Base-by-base conservation (phyloP, 306 rosid species). In the Trichosanthes truncata region DNA sequence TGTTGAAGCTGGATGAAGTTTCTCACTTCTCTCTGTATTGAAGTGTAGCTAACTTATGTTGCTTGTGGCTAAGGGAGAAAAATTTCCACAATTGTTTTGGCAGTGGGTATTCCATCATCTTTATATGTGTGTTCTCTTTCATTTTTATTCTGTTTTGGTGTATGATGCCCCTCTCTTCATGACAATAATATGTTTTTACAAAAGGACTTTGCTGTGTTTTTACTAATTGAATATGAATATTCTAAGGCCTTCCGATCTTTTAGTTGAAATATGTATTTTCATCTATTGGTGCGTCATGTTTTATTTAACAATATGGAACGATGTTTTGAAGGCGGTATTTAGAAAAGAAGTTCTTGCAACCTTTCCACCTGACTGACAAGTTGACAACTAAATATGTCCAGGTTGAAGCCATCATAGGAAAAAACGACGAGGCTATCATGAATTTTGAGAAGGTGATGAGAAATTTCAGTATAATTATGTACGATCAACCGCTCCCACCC, bases 391-490 rank as follows among this genome's bases (percentile, higher is more conserved):
- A n/a, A 18, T 65, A n/a, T 77, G 38, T 87, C 84, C 86, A 96
- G 99, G 93, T 96, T 86, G 99, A 96, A 87, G 97, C 98, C 74
- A 89, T 93, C 72, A 86, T 87, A 71, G 99, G 99, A 80, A 96
- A 93, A 83, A 96, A 88, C n/a, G 99, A 96, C 20, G 99, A 96
- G 85, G 99, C 99, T 75, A 87, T 93, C 55, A 82, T 88, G 89
- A 93, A 91, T 87, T 96, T 96, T 83, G 99, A 96, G 65, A 96
- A 93, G 99, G 99, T 93, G 78, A 85, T 9, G 51, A 9, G 45
- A 53, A 72, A 36, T 52, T 52, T 35, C 62, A 78, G 48, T 45
- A 53, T 78, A 66, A 56, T 81, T 38, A 80, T 76, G 83, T 74
- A 38, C 60, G 41, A 41, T 26, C 25, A 56, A 18, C 68, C 0